Base-by-base conservation (phyloP, 139 green algal species). In the Coelastrella sp. region DNA sequence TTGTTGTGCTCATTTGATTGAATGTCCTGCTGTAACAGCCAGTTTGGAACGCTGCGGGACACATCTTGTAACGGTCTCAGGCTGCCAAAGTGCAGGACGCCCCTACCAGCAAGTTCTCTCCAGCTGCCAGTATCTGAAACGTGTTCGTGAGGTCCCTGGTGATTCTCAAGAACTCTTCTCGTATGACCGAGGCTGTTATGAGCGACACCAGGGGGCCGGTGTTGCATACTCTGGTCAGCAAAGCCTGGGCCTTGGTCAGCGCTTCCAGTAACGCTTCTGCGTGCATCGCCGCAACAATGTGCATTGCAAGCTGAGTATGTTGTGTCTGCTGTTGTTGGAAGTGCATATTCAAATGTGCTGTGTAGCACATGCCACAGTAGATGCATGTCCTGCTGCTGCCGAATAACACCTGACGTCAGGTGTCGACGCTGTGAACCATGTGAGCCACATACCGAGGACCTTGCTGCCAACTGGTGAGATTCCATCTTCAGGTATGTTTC, bases 91-190 rank as follows among this genome's bases (percentile, higher is more conserved):
- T 71, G 73, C 73, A 78, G 73, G 7, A 78, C 7, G 16, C 78
- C 78, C 80, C 17, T 19, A 86, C 80, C 58, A 86, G 58, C 58
- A 86, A 54, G 10, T 86, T 71, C 47, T 86, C 80, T 14, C 80
- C 80, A 59, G 58, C 13, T 58, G 22, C 80, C 8, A 86, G 80
- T 14, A 86, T 20, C 17, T 16, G 61, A 54, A 86, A 86, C 0
- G 58, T 68, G 80, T 19, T 68, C 3, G 7, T 86, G 23, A 86
- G 47, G 80, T 86, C 80, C 7, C 80, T 58, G 80, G 74, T 66
- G 80, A 86, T 86, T 8, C 47, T 57, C 80, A 86, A 58, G 80
- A 86, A 86, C 17, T 86, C 80, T 1, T 68, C 19, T 16, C 80
- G 54, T 5, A 86, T 17, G 5, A 66, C 80, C 2, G 13, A 20